Evolutionary conservation across 1,284 basidiomycete species (phyloP).

Genomic region (Cryptococcus sp.): DNA sequence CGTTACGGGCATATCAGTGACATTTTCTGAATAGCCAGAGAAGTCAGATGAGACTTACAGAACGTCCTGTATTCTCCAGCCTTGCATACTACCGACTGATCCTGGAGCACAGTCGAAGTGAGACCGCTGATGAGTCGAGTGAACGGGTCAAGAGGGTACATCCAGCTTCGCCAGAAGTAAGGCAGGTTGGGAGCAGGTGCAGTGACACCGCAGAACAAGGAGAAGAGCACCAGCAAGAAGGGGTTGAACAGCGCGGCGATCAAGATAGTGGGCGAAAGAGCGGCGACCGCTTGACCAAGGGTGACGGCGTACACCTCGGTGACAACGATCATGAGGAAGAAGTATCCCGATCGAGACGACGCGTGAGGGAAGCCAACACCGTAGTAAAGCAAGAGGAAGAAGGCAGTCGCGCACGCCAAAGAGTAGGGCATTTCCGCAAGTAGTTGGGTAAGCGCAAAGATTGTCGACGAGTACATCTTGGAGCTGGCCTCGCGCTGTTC

Average conservation of each 20-base stretch:
- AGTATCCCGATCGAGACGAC: slow-evolving; percentile 39
- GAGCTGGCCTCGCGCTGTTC: slow-evolving; percentile 62
- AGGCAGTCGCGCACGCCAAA: slow-evolving; percentile 68
- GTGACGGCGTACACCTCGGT: slow-evolving; percentile 75
- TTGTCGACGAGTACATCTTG: slow-evolving; percentile 55
- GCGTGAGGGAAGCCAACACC: slow-evolving; percentile 41
- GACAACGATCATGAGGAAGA: slow-evolving; percentile 67
- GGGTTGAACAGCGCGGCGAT: slow-evolving; percentile 74
- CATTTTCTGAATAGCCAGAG: background rate
- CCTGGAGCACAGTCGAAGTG: slow-evolving; percentile 77
- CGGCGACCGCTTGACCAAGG: slow-evolving; percentile 69
- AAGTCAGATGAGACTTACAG: slow-evolving; percentile 29
- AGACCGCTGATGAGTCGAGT: slow-evolving; percentile 70
- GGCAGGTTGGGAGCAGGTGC: slow-evolving; percentile 64
- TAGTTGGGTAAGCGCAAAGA: slow-evolving; percentile 80
- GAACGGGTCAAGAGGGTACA: slow-evolving; percentile 56
- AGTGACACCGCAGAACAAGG: slow-evolving; percentile 77
- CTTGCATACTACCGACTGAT: slow-evolving; percentile 67
- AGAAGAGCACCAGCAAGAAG: slow-evolving; percentile 68
- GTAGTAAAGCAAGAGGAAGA: slow-evolving; percentile 64
- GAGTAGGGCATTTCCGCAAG: slow-evolving; percentile 66
- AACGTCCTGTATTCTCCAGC: slow-evolving; percentile 69
- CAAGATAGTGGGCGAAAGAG: slow-evolving; percentile 63
- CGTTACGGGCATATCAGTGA: slow-evolving; percentile 26
- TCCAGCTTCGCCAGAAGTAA: slow-evolving; percentile 71